phyloP scores from a whole-genome alignment of 768 basidiomycete species.

The Mycena latifolia region DNA sequence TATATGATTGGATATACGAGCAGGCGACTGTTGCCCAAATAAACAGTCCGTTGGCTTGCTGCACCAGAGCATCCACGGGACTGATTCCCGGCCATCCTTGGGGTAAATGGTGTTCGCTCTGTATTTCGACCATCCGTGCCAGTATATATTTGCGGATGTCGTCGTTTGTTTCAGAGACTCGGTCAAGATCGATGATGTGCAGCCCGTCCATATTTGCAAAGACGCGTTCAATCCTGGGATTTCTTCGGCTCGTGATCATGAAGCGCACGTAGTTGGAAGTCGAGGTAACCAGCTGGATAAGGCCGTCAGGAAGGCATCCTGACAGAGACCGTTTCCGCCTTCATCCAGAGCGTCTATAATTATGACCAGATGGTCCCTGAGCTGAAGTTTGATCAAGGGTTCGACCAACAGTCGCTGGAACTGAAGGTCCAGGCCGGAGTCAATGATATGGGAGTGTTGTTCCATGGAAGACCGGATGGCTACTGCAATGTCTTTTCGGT shows the following conservation, averaged over 20 bases:
- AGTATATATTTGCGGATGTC: slow-evolving; percentile 17
- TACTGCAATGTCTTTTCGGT: slow-evolving; percentile 44
- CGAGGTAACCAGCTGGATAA: background rate
- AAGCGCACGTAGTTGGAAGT: slow-evolving; percentile 17
- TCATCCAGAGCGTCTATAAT: slow-evolving; percentile 26
- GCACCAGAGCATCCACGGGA: slow-evolving; percentile 8
- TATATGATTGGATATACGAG: slow-evolving; percentile 8
- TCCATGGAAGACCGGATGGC: slow-evolving; percentile 42
- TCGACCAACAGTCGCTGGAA: slow-evolving; percentile 50
- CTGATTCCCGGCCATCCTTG: background rate
- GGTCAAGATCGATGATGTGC: slow-evolving; percentile 4
- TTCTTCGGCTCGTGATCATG: slow-evolving; percentile 22
- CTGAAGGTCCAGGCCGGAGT: slow-evolving; percentile 44
- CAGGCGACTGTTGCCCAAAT: slow-evolving; percentile 19
- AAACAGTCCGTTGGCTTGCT: slow-evolving; percentile 15
- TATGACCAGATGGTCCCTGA: background rate
- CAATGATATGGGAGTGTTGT: slow-evolving; percentile 43
- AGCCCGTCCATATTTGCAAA: background rate
- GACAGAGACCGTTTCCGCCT: background rate
- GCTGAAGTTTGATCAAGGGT: slow-evolving; percentile 34
- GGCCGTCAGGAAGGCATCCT: slow-evolving; percentile 1
- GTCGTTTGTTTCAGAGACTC: background rate
- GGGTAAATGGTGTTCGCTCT: background rate
- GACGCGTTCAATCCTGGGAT: slow-evolving; percentile 1
- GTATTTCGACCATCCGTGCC: slow-evolving; percentile 1